A percentile compares a stretch with the other conserved stretches of the same genome.
These are phyloP conservation scores for Daldinia decipiens DNA, from an alignment of 495 filamentous ascomycete genomes.

Conservation along the genomic window DNA sequence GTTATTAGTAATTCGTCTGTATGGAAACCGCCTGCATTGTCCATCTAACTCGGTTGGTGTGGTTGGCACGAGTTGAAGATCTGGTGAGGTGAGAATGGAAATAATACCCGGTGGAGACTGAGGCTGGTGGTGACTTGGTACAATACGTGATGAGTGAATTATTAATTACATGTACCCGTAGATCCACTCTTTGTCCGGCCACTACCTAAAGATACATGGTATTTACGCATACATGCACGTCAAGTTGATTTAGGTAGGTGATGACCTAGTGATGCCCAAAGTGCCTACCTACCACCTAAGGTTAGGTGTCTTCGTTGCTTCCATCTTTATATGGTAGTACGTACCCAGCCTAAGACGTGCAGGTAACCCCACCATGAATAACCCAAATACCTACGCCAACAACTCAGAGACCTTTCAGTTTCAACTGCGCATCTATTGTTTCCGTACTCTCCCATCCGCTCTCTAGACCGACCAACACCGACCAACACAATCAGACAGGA, in stretches of 20 bases:
- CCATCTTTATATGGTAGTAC: neutral
- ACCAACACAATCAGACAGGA: neutral
- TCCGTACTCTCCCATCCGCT: neutral
- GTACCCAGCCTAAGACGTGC: neutral
- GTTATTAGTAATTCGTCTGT: slow-evolving; percentile 28
- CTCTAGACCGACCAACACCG: neutral
- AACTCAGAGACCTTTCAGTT: neutral
- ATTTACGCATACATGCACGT: too few species aligned
- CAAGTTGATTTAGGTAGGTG: too few species aligned
- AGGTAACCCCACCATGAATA: neutral
- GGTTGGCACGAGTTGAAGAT: neutral
- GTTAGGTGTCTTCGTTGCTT: neutral
- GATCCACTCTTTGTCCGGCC: neutral
- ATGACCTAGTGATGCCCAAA: slow-evolving; percentile 5
- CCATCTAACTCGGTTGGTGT: neutral
- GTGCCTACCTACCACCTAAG: too few species aligned
- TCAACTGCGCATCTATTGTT: slow-evolving; percentile 1
- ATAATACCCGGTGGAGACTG: slow-evolving; percentile 6
- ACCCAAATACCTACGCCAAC: neutral
- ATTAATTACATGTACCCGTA: too few species aligned
- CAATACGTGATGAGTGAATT: neutral
- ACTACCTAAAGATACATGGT: too few species aligned
- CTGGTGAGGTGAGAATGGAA: slow-evolving; percentile 8
- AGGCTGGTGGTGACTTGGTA: neutral
- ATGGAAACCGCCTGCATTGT: neutral